Evolutionary conservation across 1,284 basidiomycete genomes (phyloP).

Genomic region (Pterulicium gracile): DNA sequence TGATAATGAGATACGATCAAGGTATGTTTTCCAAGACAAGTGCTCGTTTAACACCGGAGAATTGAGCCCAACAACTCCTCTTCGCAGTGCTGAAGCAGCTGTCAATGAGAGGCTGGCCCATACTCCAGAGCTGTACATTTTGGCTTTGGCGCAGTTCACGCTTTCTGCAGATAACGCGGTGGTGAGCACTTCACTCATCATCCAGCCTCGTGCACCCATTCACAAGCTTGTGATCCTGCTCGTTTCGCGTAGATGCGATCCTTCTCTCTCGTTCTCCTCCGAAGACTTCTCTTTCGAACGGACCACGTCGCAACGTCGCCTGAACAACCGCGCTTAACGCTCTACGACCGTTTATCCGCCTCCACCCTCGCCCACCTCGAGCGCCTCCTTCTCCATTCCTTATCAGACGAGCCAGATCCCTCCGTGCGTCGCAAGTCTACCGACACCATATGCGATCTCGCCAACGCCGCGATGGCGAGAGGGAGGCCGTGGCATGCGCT

Average conservation of each 20-base stretch:
- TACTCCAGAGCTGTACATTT: constrained; percentile 65
- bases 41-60: neutral
- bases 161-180: constrained; percentile 63
- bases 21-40: constrained; percentile 39
- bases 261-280: constrained; percentile 67
- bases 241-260: constrained; percentile 70
- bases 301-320: constrained; percentile 15
- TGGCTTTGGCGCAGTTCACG: constrained; percentile 67
- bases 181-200: no score
- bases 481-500: constrained; percentile 72
- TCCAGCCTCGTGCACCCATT: no score
- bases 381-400: constrained; percentile 51
- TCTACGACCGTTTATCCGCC: constrained; percentile 65
- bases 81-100: constrained; percentile 57
- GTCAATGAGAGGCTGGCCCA: constrained; percentile 68
- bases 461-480: constrained; percentile 58
- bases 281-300: constrained; percentile 63
- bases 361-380: constrained; percentile 57
- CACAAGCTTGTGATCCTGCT: neutral
- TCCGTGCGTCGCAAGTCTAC: constrained; percentile 58
- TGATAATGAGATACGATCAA: constrained; percentile 67
- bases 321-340: constrained; percentile 28
- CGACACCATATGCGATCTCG: constrained; percentile 64
- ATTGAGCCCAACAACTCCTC: neutral
- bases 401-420: constrained; percentile 44